phyloP scores from a whole-genome alignment of 2,329 filamentous ascomycete species.

The Colletotrichum tamarilloi region DNA sequence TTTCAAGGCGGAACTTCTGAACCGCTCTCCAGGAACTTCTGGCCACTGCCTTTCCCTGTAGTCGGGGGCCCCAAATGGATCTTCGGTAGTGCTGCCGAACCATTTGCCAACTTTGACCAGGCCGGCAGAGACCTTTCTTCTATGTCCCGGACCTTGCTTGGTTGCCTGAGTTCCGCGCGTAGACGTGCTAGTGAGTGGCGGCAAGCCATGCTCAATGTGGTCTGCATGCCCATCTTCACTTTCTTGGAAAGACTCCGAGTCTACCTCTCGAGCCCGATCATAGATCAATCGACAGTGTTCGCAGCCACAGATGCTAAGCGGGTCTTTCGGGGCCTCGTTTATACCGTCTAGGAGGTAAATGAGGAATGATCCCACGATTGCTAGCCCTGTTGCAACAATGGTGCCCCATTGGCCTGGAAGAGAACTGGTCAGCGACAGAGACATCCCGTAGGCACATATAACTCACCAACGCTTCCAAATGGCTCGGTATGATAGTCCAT shows the following conservation, averaged over 20 bases:
- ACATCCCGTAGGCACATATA: slow-evolving; percentile 38
- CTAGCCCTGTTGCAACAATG: slow-evolving; percentile 68
- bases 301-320: not conserved
- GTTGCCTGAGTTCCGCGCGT: not conserved
- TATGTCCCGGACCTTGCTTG: not conserved
- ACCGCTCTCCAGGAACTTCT: slow-evolving; percentile 63
- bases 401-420: slow-evolving; percentile 67
- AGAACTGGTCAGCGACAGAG: not conserved
- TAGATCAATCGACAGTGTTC: slow-evolving; percentile 9
- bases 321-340: slow-evolving; percentile 37
- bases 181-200: not conserved
- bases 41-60: slow-evolving; percentile 65
- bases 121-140: slow-evolving; percentile 54
- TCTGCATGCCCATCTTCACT: not conserved
- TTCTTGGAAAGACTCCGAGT: not conserved
- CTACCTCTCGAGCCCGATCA: not conserved
- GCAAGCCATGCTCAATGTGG: not conserved
- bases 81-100: slow-evolving; percentile 58
- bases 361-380: slow-evolving; percentile 68
- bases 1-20: slow-evolving; percentile 49
- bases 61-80: slow-evolving; percentile 59
- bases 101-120: slow-evolving; percentile 56
- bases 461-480: slow-evolving; percentile 67
- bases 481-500: slow-evolving; percentile 71
- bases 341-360: slow-evolving; percentile 56